Base-by-base conservation (phyloP, 192 early-diverging fungal genomes). In the Umbelopsis sp. region DNA sequence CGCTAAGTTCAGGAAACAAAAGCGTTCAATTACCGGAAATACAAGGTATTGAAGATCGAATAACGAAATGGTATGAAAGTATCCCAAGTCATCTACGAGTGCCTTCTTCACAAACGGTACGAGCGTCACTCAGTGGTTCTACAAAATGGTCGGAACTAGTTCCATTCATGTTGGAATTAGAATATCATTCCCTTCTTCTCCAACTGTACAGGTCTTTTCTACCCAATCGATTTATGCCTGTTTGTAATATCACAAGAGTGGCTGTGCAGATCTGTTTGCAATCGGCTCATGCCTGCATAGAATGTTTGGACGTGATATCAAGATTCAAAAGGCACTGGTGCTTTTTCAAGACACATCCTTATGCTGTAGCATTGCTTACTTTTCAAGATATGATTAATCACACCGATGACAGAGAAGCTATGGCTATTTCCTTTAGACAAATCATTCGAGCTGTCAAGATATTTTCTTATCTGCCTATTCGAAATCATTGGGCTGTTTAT, bases 101-200 rank as follows among this genome's bases (percentile, higher is more conserved):
- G 16, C 56, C 56, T 17, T 14, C 31, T 20, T 62, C 56, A 34
- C 26, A 22, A 17, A 26, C 56, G 8, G 56, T 16, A n/a, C 9
- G 56, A 62, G 56, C 56, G 17, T 22, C 56, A 6, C 26, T 62
- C 56, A 62, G 26, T 7, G 56, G 56, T 6, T 62, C 56, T 32
- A 29, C 56, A 17, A 62, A 62, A 62, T 62, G 56, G 56, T 62
- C 56, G 56, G 56, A 62, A 34, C 31, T 62, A 7, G 56, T 62
- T 34, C 56, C 56, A 2, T 62, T 62, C 31, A 62, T 62, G 56
- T 26, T 62, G 10, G 56, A 62, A 34, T 62, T 22, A 12, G 56
- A 62, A 62, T 29, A 32, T 1, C 56, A 62, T 62, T 62, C 56
- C 14, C 56, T 62, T 32, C 56, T 62, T 62, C 56, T 62, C 31